Conservation (phyloP, 345 rosid species). For the Sonneratia caseolaris region DNA sequence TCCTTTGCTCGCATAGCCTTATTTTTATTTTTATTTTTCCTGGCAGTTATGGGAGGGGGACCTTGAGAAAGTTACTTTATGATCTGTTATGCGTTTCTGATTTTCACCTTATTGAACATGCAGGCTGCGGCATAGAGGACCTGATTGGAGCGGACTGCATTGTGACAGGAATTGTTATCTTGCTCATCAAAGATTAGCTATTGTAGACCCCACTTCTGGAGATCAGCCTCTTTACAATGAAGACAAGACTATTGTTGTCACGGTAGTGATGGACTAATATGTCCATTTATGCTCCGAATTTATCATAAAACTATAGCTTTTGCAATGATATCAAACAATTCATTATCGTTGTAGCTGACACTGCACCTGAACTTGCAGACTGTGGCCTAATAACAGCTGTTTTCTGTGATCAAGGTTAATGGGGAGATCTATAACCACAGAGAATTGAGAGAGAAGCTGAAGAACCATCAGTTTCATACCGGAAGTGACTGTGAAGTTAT, state of each 20-base stretch:
- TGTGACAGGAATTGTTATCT: constrained; percentile 63
- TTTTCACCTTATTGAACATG: background rate
- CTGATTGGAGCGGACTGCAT: constrained; percentile 95
- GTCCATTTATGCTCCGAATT: background rate
- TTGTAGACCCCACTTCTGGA: constrained; percentile 88
- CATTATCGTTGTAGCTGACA: too few species aligned
- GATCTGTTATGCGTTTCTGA: background rate
- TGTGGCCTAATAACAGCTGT: background rate
- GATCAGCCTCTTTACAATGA: constrained; percentile 95
- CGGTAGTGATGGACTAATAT: constrained; percentile 26
- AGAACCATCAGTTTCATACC: constrained; percentile 65
- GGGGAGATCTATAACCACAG: constrained; percentile 98
- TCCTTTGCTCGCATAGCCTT: background rate
- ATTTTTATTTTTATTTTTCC: too few species aligned
- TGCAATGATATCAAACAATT: background rate
- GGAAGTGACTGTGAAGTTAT: constrained; percentile 95
- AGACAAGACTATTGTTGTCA: constrained; percentile 66
- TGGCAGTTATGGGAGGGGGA: background rate
- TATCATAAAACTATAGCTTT: background rate
- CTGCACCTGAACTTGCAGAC: background rate
- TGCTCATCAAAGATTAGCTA: constrained; percentile 88
- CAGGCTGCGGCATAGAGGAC: constrained; percentile 95
- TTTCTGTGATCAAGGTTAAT: constrained; percentile 46
- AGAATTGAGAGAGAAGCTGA: constrained; percentile 47
- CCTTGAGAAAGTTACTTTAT: background rate